Conservation (phyloP, 495 filamentous ascomycete species). For the Xeromyces bisporus region DNA sequence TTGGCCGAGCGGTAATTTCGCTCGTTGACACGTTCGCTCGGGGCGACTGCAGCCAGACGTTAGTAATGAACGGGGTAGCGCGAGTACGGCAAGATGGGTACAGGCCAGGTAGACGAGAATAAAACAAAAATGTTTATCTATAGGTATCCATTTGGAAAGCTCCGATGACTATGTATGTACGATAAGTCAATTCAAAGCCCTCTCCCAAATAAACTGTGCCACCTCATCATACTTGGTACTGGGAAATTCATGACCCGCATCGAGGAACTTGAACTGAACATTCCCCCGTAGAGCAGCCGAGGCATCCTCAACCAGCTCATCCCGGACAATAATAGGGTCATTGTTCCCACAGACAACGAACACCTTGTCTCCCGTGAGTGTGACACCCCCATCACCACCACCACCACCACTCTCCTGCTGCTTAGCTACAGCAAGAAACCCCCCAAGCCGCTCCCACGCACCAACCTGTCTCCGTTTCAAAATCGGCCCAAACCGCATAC, state of each 20-base stretch:
- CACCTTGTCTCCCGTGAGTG: conserved; percentile 32
- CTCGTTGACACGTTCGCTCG: too few relatives aligned
- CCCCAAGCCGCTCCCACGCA: conserved; percentile 41
- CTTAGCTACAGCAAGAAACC: conserved; percentile 29
- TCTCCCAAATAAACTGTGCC: conserved; percentile 25
- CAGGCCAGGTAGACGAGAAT: too few relatives aligned
- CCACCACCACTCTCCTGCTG: conserved; percentile 20
- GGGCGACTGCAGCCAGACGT: too few relatives aligned
- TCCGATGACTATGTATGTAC: background rate
- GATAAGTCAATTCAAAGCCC: too few relatives aligned
- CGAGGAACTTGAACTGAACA: conserved; percentile 27
- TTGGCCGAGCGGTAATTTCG: too few relatives aligned
- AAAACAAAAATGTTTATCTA: background rate
- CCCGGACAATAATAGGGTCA: conserved; percentile 36
- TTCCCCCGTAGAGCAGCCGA: conserved; percentile 31
- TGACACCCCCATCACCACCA: conserved; percentile 5
- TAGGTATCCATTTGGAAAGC: background rate
- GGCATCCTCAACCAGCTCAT: conserved; percentile 41
- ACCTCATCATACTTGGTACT: conserved; percentile 36
- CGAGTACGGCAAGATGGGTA: too few relatives aligned
- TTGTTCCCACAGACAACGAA: conserved; percentile 35
- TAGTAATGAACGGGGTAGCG: too few relatives aligned
- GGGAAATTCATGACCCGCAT: conserved; percentile 42
- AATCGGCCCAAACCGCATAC: conserved; percentile 40
- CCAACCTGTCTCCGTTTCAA: conserved; percentile 25